Evolutionary conservation across 169 alveolate species (phyloP), one percentile per base, ranked within the genome.

Genomic region (Besnoitia besnoiti): DNA sequence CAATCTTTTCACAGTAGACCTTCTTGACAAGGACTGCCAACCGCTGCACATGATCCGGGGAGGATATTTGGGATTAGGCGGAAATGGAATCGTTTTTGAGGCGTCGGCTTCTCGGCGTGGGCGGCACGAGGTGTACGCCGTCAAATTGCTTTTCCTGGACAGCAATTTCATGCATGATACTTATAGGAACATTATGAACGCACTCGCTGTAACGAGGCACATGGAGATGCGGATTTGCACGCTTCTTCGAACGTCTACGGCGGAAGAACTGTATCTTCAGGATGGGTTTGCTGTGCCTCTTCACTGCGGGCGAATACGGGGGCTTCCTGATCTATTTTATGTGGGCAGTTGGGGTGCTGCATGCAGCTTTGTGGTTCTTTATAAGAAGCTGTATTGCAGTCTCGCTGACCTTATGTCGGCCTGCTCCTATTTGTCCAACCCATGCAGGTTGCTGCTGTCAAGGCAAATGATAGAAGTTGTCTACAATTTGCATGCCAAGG

Each of bases 31-130:
- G n/a, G 73, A 55, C 16, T 55, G 73, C 73, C 73, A 55, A 21
- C 73, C 73, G 16, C n/a, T 55, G 73, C 73, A 33, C 35, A 55
- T 55, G 73, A 33, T 55, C 73, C 73, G 73, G 73, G 73, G 73
- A 33, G 35, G 73, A 33, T 55, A 55, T 33, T 55, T 55, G 30
- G 73, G 73, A 55, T 5, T 55, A 55, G 73, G 73, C 35, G 73
- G 73, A 33, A 55, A 55, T 21, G 73, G 73, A 27, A 55, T 55
- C 3, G 73, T 55, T 55, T 55, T 55, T 33, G 73, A 55, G 73
- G 73, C 73, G 16, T 55, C 73, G 73, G 27, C n/a, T 55, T 0
- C 73, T 8, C 73, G 27, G 8, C 30, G 35, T 14, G 73, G 73
- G 27, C 35, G 27, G 73, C 27, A 21, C 35, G 73, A 55, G 10